These are phyloP conservation scores for Babesia gibsoni DNA, from an alignment of 169 alveolate species.

Conservation along the genomic window DNA sequence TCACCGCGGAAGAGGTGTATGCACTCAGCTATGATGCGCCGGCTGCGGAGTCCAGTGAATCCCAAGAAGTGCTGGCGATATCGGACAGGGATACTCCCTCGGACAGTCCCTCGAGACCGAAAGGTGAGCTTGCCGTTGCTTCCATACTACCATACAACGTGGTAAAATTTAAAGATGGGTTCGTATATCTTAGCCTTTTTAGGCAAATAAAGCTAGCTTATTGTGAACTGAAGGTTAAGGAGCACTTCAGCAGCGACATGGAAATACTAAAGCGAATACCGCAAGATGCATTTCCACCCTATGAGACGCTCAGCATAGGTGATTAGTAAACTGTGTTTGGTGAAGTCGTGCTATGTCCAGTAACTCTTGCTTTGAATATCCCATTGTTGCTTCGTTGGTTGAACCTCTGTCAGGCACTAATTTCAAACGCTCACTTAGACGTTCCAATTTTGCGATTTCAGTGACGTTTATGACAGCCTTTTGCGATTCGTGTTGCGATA, in stretches of 20 bases:
- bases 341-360: neutral
- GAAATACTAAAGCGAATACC: neutral
- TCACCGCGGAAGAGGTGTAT: no score
- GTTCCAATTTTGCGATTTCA: neutral
- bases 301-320: neutral
- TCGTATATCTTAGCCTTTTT: neutral
- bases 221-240: neutral
- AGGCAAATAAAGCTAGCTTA: conserved; percentile 21
- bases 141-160: no score
- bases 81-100: no score
- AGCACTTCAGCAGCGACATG: neutral
- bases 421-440: neutral
- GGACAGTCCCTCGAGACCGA: no score
- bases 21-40: no score
- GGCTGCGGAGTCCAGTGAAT: no score
- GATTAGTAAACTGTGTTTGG: no score
- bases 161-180: neutral
- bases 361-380: conserved; percentile 1
- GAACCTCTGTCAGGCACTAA: neutral
- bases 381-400: neutral
- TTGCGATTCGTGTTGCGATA: neutral
- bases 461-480: neutral
- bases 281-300: neutral
- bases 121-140: no score
- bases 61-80: no score